A percentile compares a stretch with the other conserved stretches of the same genome.
These are phyloP conservation scores for Elymus sibiricus DNA, from an alignment of 176 grass and related monocot species.

Conservation along the genomic window DNA sequence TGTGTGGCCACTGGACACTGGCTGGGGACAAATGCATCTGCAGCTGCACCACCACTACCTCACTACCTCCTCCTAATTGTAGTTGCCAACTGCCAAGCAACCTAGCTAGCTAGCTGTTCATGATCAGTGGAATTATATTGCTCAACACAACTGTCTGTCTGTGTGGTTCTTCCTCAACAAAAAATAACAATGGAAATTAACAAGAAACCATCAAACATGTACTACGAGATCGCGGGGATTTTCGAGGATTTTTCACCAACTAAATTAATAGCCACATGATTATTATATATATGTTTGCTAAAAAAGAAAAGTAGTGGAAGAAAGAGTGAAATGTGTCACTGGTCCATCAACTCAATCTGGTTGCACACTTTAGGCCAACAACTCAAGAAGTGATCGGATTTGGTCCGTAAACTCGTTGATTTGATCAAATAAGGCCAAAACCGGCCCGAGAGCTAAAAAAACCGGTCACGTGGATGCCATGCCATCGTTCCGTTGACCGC, in stretches of 20 bases:
- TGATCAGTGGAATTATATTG: neutral
- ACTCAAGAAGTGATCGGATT: too few relatives aligned
- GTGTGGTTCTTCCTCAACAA: neutral
- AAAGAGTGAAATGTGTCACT: too few relatives aligned
- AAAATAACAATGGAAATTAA: neutral
- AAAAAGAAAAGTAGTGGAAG: neutral
- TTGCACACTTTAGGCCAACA: too few relatives aligned
- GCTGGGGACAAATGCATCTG: constrained; percentile 16
- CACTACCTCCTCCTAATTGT: constrained; percentile 34
- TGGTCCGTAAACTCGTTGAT: too few relatives aligned
- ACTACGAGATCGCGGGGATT: neutral
- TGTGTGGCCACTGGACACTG: constrained; percentile 10
- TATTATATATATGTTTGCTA: neutral
- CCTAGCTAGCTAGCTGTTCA: constrained; percentile 2
- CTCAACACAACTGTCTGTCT: neutral
- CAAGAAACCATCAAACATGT: constrained; percentile 4
- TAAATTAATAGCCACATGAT: neutral
- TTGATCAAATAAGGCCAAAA: too few relatives aligned
- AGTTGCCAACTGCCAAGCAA: constrained; percentile 44
- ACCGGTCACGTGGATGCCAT: too few relatives aligned
- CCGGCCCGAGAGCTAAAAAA: too few relatives aligned
- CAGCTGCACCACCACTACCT: constrained; percentile 29
- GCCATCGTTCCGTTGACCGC: too few relatives aligned
- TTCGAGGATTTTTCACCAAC: neutral
- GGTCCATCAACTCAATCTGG: too few relatives aligned